Conservation (phyloP, 495 filamentous ascomycete genomes). For the Penicillium desertorum region DNA sequence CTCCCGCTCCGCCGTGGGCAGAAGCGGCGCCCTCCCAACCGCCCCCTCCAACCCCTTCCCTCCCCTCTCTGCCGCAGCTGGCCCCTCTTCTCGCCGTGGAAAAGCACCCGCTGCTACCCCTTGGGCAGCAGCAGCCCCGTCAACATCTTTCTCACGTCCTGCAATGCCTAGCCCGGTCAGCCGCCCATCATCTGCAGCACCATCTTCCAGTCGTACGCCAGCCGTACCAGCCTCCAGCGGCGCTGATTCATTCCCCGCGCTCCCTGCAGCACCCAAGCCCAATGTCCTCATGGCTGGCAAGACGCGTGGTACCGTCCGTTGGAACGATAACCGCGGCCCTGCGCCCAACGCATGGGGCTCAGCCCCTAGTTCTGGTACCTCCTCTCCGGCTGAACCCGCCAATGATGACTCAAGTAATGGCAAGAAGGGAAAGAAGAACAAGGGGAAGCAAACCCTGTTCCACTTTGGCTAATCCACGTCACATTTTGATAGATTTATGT, state of each 20-base stretch:
- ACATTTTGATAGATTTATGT: not conserved
- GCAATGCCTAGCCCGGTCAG: constrained; percentile 32
- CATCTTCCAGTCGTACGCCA: constrained; percentile 19
- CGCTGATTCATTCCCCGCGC: constrained; percentile 68
- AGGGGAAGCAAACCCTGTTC: constrained; percentile 75
- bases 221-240: not conserved
- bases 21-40: constrained; percentile 37
- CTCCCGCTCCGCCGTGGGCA: constrained; percentile 59
- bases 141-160: constrained; percentile 32
- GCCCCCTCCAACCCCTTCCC: constrained; percentile 48
- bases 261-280: constrained; percentile 76
- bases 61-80: constrained; percentile 44
- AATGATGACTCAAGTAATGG: constrained; percentile 44
- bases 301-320: constrained; percentile 65
- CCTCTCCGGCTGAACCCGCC: constrained; percentile 29
- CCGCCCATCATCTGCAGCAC: constrained; percentile 22
- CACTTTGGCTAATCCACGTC: constrained; percentile 47
- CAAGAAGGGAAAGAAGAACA: constrained; percentile 75
- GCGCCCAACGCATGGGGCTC: constrained; percentile 51
- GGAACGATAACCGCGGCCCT: constrained; percentile 54
- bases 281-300: constrained; percentile 79
- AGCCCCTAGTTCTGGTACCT: constrained; percentile 23
- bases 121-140: constrained; percentile 44
- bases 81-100: constrained; percentile 33
- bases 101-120: constrained; percentile 44